Evolutionary conservation across 139 green algal genomes (phyloP), one percentile per base, ranked within the genome.

Genomic region (Tetradesmus obliquus): DNA sequence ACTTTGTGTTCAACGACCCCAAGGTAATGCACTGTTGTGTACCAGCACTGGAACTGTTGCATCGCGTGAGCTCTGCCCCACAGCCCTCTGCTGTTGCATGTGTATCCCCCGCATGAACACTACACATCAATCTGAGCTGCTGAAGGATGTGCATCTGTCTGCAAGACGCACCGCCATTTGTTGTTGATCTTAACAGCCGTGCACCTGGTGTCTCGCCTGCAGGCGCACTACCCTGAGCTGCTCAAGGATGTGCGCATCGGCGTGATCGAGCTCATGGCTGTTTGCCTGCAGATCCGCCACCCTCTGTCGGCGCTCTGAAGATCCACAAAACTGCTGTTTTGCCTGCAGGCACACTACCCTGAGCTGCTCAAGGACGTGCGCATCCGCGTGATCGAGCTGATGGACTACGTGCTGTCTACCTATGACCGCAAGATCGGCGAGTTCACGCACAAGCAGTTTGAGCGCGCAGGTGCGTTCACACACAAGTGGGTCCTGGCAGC

Each of bases 361-460:
- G 89, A 91, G 53, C 93, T 98, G 60, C 95, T 97, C 24, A 74
- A 91, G 71, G 90, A 92, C 55, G 91, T 94, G 51, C 58, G 90
- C 58, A 98, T 99, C 90, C 90, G 93, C 1, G 93, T 99, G 19
- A 93, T 99, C 2, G 97, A 99, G 92, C 93, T 99, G 12, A 97
- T 97, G 92, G 97, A 99, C 91, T 96, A 99, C 88, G 96, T 99
- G 90, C 95, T 99, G 76, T 97, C 93, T 53, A 97, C 97, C 13
- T 99, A 99, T 92, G 97, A 99, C 93, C 93, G 97, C 51, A 90
- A 93, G 24, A 99, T 99, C 92, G 96, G 94, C 5, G 88, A 97
- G 51, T 99, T 97, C 94, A 98, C 97, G 2, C 88, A 92, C 9
- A 86, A 95, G 3, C 90, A 96, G 84, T 98, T 98, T 93, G 95